These are phyloP conservation scores for Cystofilobasidium macerans DNA, from an alignment of 768 basidiomycete species.

Conservation along the genomic window DNA sequence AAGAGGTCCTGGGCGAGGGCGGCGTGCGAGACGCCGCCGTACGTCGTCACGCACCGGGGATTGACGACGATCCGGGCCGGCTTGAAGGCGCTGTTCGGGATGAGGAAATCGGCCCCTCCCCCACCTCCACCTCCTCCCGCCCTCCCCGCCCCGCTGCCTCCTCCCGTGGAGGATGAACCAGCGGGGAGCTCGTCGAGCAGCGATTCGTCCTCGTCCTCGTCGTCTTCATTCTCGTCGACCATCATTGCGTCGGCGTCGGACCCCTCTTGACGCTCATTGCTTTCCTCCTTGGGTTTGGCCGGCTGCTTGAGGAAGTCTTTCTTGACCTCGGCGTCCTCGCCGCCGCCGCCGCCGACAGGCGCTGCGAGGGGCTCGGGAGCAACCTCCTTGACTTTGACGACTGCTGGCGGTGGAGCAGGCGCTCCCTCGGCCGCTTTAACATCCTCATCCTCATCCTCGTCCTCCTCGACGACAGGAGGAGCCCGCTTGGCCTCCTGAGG, in stretches of 20 bases:
- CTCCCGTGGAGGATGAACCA: not conserved
- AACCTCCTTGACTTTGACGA: slow-evolving; percentile 13
- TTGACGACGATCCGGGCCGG: slow-evolving; percentile 90
- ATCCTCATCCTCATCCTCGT: slow-evolving; percentile 22
- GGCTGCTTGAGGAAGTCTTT: slow-evolving; percentile 6
- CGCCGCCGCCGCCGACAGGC: slow-evolving; percentile 10
- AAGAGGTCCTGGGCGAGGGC: slow-evolving; percentile 91
- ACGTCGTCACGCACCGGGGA: slow-evolving; percentile 92
- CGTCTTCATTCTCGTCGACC: slow-evolving; percentile 39
- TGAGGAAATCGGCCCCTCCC: slow-evolving; percentile 37
- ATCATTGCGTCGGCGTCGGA: slow-evolving; percentile 83
- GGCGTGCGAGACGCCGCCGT: slow-evolving; percentile 92
- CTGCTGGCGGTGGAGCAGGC: slow-evolving; percentile 11
- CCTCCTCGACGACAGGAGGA: not conserved
- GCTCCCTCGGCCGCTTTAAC: slow-evolving; percentile 16
- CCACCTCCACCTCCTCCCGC: slow-evolving; percentile 33
- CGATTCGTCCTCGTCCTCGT: slow-evolving; percentile 1
- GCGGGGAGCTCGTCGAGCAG: too few relatives aligned
- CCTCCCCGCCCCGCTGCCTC: slow-evolving; percentile 38
- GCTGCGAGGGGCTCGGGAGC: slow-evolving; percentile 1
- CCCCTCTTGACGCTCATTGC: slow-evolving; percentile 69
- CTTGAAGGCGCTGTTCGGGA: slow-evolving; percentile 77
- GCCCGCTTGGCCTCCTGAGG: slow-evolving; percentile 35
- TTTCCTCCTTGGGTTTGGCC: slow-evolving; percentile 34
- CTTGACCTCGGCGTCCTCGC: slow-evolving; percentile 17